These are phyloP conservation scores for Phytophthora rubi DNA, from an alignment of 352 stramenopile species.

Conservation along the genomic window DNA sequence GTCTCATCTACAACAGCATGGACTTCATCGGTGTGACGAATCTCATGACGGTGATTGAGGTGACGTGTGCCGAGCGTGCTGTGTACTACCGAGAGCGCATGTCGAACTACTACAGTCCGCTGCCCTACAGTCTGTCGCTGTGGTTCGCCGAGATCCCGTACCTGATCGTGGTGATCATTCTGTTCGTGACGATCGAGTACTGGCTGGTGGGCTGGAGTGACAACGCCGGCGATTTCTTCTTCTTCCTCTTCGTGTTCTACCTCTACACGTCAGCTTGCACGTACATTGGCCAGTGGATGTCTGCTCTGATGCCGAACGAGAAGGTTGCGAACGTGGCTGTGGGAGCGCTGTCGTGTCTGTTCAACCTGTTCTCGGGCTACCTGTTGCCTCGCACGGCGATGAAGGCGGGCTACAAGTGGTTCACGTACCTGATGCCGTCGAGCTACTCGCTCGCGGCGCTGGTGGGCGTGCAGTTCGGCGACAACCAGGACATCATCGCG, in stretches of 20 bases:
- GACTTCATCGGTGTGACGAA: conserved; percentile 67
- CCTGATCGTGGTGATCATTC: conserved; percentile 40
- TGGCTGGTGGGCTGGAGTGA: conserved; percentile 54
- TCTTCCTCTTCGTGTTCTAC: conserved; percentile 45
- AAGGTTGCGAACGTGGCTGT: conserved; percentile 77
- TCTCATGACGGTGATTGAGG: conserved; percentile 63
- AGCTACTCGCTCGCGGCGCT: not conserved
- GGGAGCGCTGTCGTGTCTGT: conserved; percentile 57
- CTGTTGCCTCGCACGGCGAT: conserved; percentile 48
- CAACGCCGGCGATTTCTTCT: conserved; percentile 37
- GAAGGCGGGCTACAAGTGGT: conserved; percentile 59
- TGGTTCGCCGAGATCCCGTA: conserved; percentile 64
- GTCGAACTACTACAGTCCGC: conserved; percentile 69
- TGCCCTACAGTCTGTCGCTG: conserved; percentile 64
- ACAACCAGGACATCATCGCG: not conserved
- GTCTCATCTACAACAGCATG: conserved; percentile 68
- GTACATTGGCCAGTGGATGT: conserved; percentile 71
- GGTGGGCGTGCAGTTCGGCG: not conserved
- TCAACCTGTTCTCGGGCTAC: conserved; percentile 65
- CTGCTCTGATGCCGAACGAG: conserved; percentile 57
- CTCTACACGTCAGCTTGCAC: conserved; percentile 61
- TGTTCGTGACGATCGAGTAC: conserved; percentile 65
- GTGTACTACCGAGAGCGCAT: conserved; percentile 71
- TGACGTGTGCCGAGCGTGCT: conserved; percentile 52
- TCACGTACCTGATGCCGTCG: conserved; percentile 45